phyloP scores from a whole-genome alignment of 768 basidiomycete genomes.

The Panellus pusillus region DNA sequence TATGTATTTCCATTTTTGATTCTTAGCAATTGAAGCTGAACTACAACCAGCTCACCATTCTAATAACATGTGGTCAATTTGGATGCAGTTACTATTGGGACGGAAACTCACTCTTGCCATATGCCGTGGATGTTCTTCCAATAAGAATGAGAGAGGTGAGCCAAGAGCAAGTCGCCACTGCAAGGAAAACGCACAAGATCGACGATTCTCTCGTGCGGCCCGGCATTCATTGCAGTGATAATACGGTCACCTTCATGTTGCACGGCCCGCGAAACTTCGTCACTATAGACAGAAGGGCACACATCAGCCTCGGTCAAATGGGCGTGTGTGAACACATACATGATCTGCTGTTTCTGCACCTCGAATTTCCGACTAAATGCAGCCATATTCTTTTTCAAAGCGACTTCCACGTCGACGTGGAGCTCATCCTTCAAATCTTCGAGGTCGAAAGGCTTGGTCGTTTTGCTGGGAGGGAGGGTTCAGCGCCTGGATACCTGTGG shows the following conservation, averaged over 20 bases:
- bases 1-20: slow-evolving; percentile 22
- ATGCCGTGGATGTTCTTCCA: slow-evolving; percentile 9
- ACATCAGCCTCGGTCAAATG: too few relatives aligned
- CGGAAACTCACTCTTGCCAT: slow-evolving; percentile 15
- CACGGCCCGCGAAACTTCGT: slow-evolving; percentile 27
- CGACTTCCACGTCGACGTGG: slow-evolving; percentile 23
- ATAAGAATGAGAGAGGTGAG: neutral
- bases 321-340: neutral
- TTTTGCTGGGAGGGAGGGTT: neutral
- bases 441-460: neutral
- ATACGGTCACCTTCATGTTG: slow-evolving; percentile 31
- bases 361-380: slow-evolving; percentile 34
- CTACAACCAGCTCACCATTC: too few relatives aligned
- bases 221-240: slow-evolving; percentile 21
- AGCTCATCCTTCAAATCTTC: slow-evolving; percentile 26
- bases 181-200: slow-evolving; percentile 1
- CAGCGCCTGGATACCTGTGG: neutral
- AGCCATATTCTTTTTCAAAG: slow-evolving; percentile 28
- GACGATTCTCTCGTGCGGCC: slow-evolving; percentile 15
- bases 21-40: neutral
- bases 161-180: neutral
- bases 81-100: too few relatives aligned
- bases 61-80: too few relatives aligned
- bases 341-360: slow-evolving; percentile 30
- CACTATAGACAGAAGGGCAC: neutral